phyloP scores from a whole-genome alignment of 352 stramenopile species.

The Phytophthora agathidicida region DNA sequence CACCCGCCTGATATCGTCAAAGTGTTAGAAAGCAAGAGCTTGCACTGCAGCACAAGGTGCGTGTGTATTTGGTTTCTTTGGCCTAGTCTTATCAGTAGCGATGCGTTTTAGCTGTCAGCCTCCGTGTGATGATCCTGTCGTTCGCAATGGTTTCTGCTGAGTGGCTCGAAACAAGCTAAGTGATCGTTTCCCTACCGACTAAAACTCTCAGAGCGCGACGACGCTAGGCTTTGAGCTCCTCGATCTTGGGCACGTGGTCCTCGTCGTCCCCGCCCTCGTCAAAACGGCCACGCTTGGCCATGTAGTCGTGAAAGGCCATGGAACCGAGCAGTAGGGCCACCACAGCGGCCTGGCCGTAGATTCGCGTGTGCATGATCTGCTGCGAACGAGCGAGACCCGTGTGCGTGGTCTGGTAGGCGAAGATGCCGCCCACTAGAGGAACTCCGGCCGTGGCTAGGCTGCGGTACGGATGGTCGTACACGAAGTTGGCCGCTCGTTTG shows the following conservation, averaged over 20 bases:
- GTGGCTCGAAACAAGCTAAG: slow-evolving; percentile 14
- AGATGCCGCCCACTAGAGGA: slow-evolving; percentile 47
- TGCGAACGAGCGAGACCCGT: slow-evolving; percentile 36
- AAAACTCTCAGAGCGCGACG: neutral
- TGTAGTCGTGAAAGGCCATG: slow-evolving; percentile 56
- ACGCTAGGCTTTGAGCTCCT: slow-evolving; percentile 20
- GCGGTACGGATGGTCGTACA: slow-evolving; percentile 52
- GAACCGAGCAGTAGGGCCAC: slow-evolving; percentile 40
- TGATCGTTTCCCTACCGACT: neutral
- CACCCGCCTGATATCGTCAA: too few relatives aligned
- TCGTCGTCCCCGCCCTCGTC: slow-evolving; percentile 22
- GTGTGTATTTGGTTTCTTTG: slow-evolving; percentile 8
- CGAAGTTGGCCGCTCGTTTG: slow-evolving; percentile 42
- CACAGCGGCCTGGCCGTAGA: slow-evolving; percentile 46
- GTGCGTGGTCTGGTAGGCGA: slow-evolving; percentile 41
- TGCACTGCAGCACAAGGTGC: too few relatives aligned
- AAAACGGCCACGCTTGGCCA: slow-evolving; percentile 43
- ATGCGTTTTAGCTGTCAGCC: slow-evolving; percentile 15
- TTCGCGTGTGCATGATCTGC: slow-evolving; percentile 59
- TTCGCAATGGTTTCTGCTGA: slow-evolving; percentile 24
- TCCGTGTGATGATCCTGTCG: slow-evolving; percentile 7
- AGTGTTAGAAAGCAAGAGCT: slow-evolving; percentile 1
- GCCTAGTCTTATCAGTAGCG: slow-evolving; percentile 1
- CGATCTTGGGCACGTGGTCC: slow-evolving; percentile 12
- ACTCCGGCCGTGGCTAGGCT: slow-evolving; percentile 32